phyloP scores from a whole-genome alignment of 2,329 filamentous ascomycete species.

The Fusarium solani-melongenae region DNA sequence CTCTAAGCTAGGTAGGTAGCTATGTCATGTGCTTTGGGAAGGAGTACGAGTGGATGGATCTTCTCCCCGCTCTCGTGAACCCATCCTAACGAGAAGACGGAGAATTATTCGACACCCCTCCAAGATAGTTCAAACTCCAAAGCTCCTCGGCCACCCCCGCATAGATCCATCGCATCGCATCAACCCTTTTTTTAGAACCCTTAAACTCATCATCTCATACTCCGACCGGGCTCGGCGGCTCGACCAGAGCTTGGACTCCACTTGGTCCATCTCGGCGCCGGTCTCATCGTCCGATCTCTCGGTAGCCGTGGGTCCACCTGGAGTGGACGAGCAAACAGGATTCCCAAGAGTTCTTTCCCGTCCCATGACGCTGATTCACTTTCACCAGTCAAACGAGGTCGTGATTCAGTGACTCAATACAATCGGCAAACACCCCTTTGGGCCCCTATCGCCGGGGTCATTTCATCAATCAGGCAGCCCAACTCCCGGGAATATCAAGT shows the following conservation, averaged over 20 bases:
- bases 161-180: not conserved
- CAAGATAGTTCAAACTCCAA: not conserved
- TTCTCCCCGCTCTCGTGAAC: conserved; percentile 34
- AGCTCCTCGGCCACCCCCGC: not conserved
- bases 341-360: conserved; percentile 21
- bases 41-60: conserved; percentile 17
- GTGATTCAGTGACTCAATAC: conserved; percentile 35
- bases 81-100: conserved; percentile 15
- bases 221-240: conserved; percentile 12
- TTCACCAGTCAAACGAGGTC: conserved; percentile 30
- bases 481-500: not conserved
- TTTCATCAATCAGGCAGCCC: not conserved
- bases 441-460: conserved; percentile 1
- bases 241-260: conserved; percentile 21
- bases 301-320: conserved; percentile 43
- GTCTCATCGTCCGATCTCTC: conserved; percentile 43
- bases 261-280: conserved; percentile 39
- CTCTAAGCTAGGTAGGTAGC: not conserved
- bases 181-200: not conserved
- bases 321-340: conserved; percentile 36
- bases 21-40: conserved; percentile 34
- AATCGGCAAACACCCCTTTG: conserved; percentile 17
- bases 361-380: conserved; percentile 41
- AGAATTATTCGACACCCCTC: not conserved
- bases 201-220: not conserved